These are phyloP conservation scores for Xylaria palmicola DNA, from an alignment of 495 filamentous ascomycete species.

Conservation along the genomic window DNA sequence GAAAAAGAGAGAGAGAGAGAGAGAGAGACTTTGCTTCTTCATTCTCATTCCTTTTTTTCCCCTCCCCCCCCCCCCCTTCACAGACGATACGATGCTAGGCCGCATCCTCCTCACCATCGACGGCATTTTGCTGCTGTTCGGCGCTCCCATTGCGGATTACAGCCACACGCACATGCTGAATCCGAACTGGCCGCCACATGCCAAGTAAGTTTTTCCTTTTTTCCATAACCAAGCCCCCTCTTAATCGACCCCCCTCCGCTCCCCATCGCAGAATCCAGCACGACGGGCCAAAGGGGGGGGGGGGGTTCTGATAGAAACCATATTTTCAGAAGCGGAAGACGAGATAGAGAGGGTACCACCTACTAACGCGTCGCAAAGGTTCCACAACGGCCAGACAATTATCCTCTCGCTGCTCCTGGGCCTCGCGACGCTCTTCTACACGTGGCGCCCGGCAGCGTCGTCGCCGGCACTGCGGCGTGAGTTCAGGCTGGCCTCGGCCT, in stretches of 20 bases:
- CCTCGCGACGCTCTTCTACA: slow-evolving; percentile 49
- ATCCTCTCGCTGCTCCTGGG: slow-evolving; percentile 46
- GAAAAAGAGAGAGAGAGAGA: not conserved
- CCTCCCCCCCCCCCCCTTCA: too few relatives aligned
- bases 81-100: slow-evolving; percentile 41
- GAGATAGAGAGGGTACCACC: too few relatives aligned
- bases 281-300: too few relatives aligned
- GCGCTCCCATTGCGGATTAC: slow-evolving; percentile 46
- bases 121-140: slow-evolving; percentile 40
- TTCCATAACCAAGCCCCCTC: not conserved
- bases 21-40: too few relatives aligned
- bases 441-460: slow-evolving; percentile 34
- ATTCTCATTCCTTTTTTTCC: too few relatives aligned
- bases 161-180: slow-evolving; percentile 56
- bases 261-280: too few relatives aligned
- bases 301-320: too few relatives aligned
- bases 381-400: slow-evolving; percentile 59
- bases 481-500: slow-evolving; percentile 36
- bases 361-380: too few relatives aligned
- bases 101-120: slow-evolving; percentile 46
- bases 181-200: slow-evolving; percentile 56
- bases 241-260: not conserved
- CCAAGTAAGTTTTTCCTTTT: slow-evolving; percentile 34
- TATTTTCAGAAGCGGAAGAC: too few relatives aligned
- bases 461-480: slow-evolving; percentile 29